phyloP scores from a whole-genome alignment of 106 monocot species.

The Triglochin maritima region DNA sequence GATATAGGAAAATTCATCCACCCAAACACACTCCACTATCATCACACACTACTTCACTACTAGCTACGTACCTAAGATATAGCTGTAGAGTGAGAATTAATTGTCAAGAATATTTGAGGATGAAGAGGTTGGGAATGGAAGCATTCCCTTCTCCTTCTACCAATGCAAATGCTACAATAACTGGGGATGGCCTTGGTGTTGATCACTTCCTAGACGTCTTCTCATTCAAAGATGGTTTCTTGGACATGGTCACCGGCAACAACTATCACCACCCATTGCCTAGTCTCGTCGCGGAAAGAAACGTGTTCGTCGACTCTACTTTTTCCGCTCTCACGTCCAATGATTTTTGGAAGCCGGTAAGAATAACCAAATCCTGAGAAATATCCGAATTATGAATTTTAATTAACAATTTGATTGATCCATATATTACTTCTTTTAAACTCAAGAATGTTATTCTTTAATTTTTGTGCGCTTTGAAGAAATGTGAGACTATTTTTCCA shows the following conservation, averaged over 20 bases:
- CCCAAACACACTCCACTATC: too few species aligned
- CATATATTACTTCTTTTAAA: neutral
- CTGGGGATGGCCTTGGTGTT: conserved; percentile 31
- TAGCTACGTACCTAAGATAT: too few species aligned
- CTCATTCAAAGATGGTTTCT: conserved; percentile 25
- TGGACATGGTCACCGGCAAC: neutral
- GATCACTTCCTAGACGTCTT: conserved; percentile 75
- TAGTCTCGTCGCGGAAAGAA: neutral
- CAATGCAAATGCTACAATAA: conserved; percentile 1
- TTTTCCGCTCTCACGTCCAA: too few species aligned
- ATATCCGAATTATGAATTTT: neutral
- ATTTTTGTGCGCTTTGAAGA: neutral
- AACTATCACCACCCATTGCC: conserved; percentile 3
- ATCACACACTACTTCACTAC: too few species aligned
- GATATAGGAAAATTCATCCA: too few species aligned
- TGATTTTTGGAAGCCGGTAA: too few species aligned
- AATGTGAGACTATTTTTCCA: too few species aligned
- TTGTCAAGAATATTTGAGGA: too few species aligned
- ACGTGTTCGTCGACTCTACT: too few species aligned
- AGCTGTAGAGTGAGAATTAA: too few species aligned
- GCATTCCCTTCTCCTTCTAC: conserved; percentile 3
- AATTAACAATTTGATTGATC: neutral
- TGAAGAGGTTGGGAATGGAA: conserved; percentile 16
- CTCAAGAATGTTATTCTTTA: too few species aligned
- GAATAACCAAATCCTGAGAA: too few species aligned